Percentiles rank a stretch among this genome's conserved stretches.
These are phyloP conservation scores for Fraxinus excelsior DNA, from an alignment of 257 asterid species.

Conservation along the genomic window DNA sequence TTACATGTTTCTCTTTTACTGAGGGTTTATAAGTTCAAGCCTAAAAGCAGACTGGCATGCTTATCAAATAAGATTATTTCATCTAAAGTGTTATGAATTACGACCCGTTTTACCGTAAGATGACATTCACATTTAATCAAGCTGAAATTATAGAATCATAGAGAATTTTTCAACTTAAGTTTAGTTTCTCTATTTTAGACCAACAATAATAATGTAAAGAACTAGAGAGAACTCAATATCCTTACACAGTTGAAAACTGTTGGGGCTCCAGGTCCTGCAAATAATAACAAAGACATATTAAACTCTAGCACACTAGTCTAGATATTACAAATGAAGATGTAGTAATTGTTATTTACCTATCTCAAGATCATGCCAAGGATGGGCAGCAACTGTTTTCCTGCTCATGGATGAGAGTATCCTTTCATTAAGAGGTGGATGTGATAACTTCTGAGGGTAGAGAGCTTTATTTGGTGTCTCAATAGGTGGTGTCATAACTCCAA, in stretches of 20 bases:
- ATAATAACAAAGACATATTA: slow-evolving; percentile 19
- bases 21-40: no score
- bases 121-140: background rate
- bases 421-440: slow-evolving; percentile 75
- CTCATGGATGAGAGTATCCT: slow-evolving; percentile 83
- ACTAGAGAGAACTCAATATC: slow-evolving; percentile 24
- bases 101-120: background rate
- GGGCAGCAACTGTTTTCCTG: slow-evolving; percentile 87
- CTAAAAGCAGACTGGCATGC: no score
- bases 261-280: slow-evolving; percentile 92
- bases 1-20: no score
- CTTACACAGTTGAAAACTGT: slow-evolving; percentile 84
- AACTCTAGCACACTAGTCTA: slow-evolving; percentile 6
- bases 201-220: background rate
- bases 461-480: slow-evolving; percentile 44
- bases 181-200: background rate
- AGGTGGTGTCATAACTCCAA: slow-evolving; percentile 47
- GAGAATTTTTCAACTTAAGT: background rate
- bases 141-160: background rate
- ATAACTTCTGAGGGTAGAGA: slow-evolving; percentile 29
- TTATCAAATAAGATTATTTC: background rate
- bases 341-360: slow-evolving; percentile 51
- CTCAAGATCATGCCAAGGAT: slow-evolving; percentile 99
- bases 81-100: background rate
- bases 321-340: slow-evolving; percentile 5